These are phyloP conservation scores for Tetrapisispora taiwanensis DNA, from an alignment of 805 yeast genomes.

Conservation along the genomic window DNA sequence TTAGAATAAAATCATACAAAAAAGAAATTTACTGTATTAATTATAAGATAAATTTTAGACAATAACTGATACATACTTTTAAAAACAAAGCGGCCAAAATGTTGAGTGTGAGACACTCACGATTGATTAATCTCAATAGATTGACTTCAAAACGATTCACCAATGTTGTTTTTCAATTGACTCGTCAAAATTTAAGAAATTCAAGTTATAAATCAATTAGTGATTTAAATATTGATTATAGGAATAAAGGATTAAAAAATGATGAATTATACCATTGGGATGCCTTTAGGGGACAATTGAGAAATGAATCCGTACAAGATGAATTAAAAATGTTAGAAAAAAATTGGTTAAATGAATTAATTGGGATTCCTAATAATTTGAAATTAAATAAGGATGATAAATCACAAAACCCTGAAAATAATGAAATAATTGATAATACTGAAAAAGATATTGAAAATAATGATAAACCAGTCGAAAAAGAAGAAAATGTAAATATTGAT, in stretches of 20 bases:
- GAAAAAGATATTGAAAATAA: conserved; percentile 9
- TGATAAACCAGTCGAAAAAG: conserved; percentile 10
- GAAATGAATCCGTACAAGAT: conserved; percentile 3
- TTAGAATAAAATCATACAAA: no score
- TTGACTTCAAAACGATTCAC: background rate
- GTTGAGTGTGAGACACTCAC: background rate
- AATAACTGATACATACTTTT: no score
- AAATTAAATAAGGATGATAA: conserved; percentile 1
- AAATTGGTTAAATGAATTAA: conserved; percentile 11
- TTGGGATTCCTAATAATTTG: background rate
- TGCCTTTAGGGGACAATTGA: conserved; percentile 9
- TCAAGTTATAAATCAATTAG: background rate
- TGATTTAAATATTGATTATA: background rate
- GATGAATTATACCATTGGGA: background rate
- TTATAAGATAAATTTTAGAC: no score
- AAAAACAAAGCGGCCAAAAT: no score
- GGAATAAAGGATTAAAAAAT: background rate
- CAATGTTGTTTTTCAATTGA: background rate
- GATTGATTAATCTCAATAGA: background rate
- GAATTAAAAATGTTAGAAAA: conserved; percentile 11
- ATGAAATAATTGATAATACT: conserved; percentile 3
- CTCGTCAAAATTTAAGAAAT: background rate
- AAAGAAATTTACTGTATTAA: no score
- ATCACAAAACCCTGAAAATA: conserved; percentile 6
- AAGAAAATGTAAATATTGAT: conserved; percentile 1